Base-by-base conservation (phyloP, 129 eudicot genomes). In the Pittosporum tobira region DNA sequence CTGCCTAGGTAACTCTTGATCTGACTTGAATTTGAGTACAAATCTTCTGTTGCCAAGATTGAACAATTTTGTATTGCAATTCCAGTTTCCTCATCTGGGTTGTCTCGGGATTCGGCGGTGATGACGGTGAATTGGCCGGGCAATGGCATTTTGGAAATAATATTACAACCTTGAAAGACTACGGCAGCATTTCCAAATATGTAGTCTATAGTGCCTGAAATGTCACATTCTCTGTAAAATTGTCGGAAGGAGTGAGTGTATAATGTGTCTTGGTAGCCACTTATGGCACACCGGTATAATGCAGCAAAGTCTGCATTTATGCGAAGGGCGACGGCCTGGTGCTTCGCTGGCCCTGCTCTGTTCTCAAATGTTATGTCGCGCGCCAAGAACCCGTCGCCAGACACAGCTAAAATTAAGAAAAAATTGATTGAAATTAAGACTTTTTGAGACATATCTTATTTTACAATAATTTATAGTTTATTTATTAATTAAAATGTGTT, bases 321-420 rank as follows among this genome's bases (percentile, higher is more conserved):
- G 18, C 95, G 95, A 18, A 90, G 95, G 55, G 97, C 97, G 0
- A 78, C 97, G 0, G 97, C 97, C 65, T 90, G 97, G 75, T 75
- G 82, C 72, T 85, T 90, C 61, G 65, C 69, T 2, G 95, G 79
- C 21, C 97, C 95, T 0, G 94, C 97, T 15, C 70, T 66, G 83
- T 90, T 90, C 66, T 75, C 78, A 48, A 85, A 68, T 5, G 84
- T 72, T 37, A 90, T 75, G 83, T 85, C 95, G 7, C 95, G 94
- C 18, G 95, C 97, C 54, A 90, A 61, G 72, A 90, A 90, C 15
- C 97, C 95, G 0, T 82, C 86, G 1, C 79, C 95, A 0, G 94
- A 88, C n/a, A 93, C 99, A n/a, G 96, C 99, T 93, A 81, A 28
- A 65, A 70, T 46, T 16, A 15, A 1, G n/a, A n/a, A n/a, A n/a